Base-by-base conservation (phyloP, 306 rosid genomes). In the Luffa acutangula region DNA sequence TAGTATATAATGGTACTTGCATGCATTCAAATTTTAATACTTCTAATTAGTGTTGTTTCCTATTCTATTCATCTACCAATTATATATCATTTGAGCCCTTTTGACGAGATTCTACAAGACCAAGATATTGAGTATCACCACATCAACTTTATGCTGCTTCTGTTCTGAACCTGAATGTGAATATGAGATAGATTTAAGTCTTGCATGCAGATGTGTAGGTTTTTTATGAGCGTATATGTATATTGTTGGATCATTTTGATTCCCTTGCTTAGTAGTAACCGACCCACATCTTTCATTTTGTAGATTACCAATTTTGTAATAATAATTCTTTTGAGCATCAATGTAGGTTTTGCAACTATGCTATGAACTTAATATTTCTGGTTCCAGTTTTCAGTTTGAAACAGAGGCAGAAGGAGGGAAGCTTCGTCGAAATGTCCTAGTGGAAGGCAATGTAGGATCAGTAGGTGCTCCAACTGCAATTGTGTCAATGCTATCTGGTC, bases 321-420 rank as follows among this genome's bases (percentile, higher is more conserved):
- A 11, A 7, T 65, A 37, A 25, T 15, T 66, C 51, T 39, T 39
- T 66, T 41, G 49, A 18, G 74, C 49, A 41, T 39, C 74, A 66
- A 39, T 66, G 2, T 66, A 15, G 14, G 70, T 15, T 63, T 66
- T 37, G 49, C 74, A 66, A 71, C 76, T 45, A 11, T 45, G 76
- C 39, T 13, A 71, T 21, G 18, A 71, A 71, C 57, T 71, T 71
- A n/a, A 36, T 49, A 41, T 45, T 25, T 48, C 41, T 65, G 8
- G 79, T 80, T 90, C 82, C 88, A 95, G 98, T 85, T 95, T 95
- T 85, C 98, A 95, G 84, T 95, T 95, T 34, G 97, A 95, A 91
- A 87, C 97, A 65, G 97, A 95, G 88, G 86, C 77, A 36, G 97
- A 95, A 84, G 97, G 96, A 36, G 88, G 82, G 71, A 92, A 85